Conservation (phyloP, 1,284 basidiomycete species). For the Trametes hirsuta region DNA sequence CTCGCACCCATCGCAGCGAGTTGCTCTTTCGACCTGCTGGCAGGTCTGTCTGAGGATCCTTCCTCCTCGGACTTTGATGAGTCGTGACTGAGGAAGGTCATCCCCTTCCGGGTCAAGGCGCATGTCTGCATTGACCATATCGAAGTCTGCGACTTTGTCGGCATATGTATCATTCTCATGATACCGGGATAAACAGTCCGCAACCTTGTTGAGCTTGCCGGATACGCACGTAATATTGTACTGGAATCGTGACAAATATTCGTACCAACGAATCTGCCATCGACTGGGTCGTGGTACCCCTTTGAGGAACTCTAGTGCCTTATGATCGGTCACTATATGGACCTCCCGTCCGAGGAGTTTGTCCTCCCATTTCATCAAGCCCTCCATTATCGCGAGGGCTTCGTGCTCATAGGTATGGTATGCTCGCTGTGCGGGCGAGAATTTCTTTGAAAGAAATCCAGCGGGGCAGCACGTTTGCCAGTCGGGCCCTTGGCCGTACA, state of each 20-base stretch:
- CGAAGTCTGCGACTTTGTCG: too few relatives aligned
- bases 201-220: conserved; percentile 38
- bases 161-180: conserved; percentile 31
- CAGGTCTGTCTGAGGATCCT: conserved; percentile 6
- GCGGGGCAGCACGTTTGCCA: conserved; percentile 40
- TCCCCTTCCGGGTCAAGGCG: conserved; percentile 32
- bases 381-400: conserved; percentile 41
- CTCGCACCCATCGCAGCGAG: not conserved
- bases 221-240: conserved; percentile 37
- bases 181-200: conserved; percentile 39
- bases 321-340: conserved; percentile 30
- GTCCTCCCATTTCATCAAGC: conserved; percentile 41
- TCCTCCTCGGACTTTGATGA: not conserved
- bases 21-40: not conserved
- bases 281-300: not conserved
- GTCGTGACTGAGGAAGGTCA: conserved; percentile 16
- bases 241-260: conserved; percentile 40
- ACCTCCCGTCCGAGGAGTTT: conserved; percentile 35
- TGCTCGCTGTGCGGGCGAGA: conserved; percentile 40
- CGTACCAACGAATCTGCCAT: conserved; percentile 36
- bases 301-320: not conserved
- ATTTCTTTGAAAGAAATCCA: conserved; percentile 46
- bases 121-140: conserved; percentile 30
- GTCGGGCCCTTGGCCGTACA: conserved; percentile 41
- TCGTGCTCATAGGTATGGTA: conserved; percentile 42